Evolutionary conservation across 495 filamentous ascomycete species (phyloP).

Genomic region (Lasiosphaeria hispida): DNA sequence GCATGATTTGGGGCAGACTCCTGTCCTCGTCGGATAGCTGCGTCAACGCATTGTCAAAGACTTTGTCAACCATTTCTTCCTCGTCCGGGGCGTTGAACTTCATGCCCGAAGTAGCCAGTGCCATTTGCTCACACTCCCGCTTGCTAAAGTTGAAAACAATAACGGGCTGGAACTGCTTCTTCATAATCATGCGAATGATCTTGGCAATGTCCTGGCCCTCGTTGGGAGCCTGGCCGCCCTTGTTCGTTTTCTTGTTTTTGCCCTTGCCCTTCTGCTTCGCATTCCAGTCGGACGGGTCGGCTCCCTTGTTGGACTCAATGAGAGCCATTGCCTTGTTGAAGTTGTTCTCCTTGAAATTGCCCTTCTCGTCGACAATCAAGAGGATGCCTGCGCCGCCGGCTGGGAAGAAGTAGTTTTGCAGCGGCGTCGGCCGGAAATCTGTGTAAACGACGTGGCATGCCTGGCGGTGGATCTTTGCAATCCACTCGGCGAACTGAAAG

Average conservation of each 20-base stretch:
- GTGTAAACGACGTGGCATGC: conserved; percentile 99
- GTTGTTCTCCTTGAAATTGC: conserved; percentile 90
- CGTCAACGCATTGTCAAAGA: conserved; percentile 87
- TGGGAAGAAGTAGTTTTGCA: conserved; percentile 98
- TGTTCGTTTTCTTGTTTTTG: conserved; percentile 87
- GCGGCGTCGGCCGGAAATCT: conserved; percentile 90
- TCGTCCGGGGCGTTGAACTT: conserved; percentile 98
- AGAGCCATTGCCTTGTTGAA: conserved; percentile 91
- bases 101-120: conserved; percentile 76
- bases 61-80: conserved; percentile 89
- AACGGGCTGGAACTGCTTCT: conserved; percentile 91
- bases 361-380: conserved; percentile 93
- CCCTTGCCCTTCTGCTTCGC: conserved; percentile 80
- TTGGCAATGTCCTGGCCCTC: conserved; percentile 86
- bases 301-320: conserved; percentile 84
- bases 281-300: conserved; percentile 73
- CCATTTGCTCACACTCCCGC: conserved; percentile 84
- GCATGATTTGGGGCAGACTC: conserved; percentile 79
- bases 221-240: conserved; percentile 66
- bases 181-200: conserved; percentile 97
- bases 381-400: conserved; percentile 91
- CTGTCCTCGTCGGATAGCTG: conserved; percentile 89
- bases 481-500: conserved; percentile 99
- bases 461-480: conserved; percentile 92
- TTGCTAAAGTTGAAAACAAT: conserved; percentile 99